Evolutionary conservation across 169 alveolate species (phyloP), one percentile per base, ranked within the genome.

Genomic region (Amoebophrya sp.): DNA sequence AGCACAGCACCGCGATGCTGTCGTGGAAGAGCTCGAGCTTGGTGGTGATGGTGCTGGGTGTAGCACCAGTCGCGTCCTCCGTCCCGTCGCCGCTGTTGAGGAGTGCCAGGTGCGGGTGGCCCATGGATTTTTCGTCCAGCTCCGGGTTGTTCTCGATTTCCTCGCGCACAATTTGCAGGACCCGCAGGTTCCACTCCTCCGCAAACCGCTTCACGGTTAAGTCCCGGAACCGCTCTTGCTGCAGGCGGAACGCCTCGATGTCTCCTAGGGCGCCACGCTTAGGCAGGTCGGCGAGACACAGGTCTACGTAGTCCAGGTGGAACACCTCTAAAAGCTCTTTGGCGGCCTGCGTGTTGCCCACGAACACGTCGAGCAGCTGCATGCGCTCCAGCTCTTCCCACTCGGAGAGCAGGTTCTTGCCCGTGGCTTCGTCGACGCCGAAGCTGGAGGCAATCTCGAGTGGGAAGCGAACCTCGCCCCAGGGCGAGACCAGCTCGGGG

Each of bases 361-460:
- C 66, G 66, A 47, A 47, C 66, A 47, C 66, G 66, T 47, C 66
- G 66, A 47, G 66, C 66, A 47, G 66, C 66, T 47, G 66, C 66
- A 47, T 47, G 66, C 66, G 66, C 66, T 47, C 66, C 29, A 47
- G 66, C 66, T 47, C 66, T 18, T 47, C 66, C 66, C 66, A 47
- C 66, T 47, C 66, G 66, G 66, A 47, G 29, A 47, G 66, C 66
- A 47, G 18, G 18, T 7, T 47, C 18, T 47, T 47, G 66, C 66
- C 66, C 66, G 66, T 47, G 29, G 7, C 66, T 47, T 47, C 66
- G 66, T 47, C 66, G 66, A 47, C 18, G 66, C 66, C 66, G 66
- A 47, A 47, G 66, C 29, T 47, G 18, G 66, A 47, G 66, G 66
- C 66, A 12, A 47, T 47, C 66, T 47, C 66, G 66, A 47, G 66